Conservation (phyloP, 805 yeast species). For the Grigorovia transvaalensis region DNA sequence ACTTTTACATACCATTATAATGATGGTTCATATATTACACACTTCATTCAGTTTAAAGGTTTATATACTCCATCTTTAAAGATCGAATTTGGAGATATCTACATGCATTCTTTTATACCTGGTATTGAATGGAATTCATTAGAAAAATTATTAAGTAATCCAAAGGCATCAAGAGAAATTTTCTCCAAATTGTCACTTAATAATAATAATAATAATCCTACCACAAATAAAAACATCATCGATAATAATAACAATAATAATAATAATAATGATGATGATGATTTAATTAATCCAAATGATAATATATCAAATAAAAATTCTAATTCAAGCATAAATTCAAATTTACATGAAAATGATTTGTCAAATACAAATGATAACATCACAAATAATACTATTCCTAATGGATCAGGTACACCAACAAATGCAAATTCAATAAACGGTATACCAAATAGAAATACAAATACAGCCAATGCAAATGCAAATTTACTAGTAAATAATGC, state of each 20-base stretch:
- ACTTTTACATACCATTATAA: conserved; percentile 41
- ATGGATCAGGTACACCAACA: neutral
- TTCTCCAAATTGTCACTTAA: neutral
- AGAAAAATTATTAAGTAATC: conserved; percentile 35
- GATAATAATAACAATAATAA: conserved; percentile 26
- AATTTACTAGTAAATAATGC: neutral
- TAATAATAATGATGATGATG: neutral
- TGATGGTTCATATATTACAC: conserved; percentile 62
- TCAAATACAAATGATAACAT: neutral
- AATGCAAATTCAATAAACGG: neutral
- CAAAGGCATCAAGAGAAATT: conserved; percentile 26
- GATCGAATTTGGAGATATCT: conserved; percentile 65
- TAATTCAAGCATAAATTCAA: neutral
- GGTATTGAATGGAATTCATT: conserved; percentile 37
- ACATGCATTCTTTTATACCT: conserved; percentile 37
- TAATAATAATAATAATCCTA: neutral
- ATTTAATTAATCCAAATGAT: neutral
- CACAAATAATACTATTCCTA: neutral
- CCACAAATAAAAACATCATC: conserved; percentile 40
- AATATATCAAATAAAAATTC: neutral
- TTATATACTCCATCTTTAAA: conserved; percentile 51
- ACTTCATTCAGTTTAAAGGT: conserved; percentile 52
- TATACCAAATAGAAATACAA: too few species aligned
- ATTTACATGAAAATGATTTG: neutral
- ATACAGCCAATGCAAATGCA: too few species aligned